Conservation (phyloP, 352 stramenopile species). For the Phytophthora europaea region DNA sequence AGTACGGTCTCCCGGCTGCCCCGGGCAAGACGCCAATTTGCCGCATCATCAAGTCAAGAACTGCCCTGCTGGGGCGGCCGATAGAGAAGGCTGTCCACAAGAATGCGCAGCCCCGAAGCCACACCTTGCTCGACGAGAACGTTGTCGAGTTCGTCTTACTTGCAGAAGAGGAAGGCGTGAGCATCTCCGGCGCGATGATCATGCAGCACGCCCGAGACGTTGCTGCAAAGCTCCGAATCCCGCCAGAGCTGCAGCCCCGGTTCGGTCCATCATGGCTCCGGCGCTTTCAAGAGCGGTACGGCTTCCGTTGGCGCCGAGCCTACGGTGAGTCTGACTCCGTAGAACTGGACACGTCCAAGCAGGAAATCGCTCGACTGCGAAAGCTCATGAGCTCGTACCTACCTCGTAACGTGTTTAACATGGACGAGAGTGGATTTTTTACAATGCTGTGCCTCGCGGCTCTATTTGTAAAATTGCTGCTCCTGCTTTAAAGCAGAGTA, state of each 20-base stretch:
- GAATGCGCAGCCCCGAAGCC: background rate
- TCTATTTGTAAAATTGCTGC: slow-evolving; percentile 1
- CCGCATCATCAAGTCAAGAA: background rate
- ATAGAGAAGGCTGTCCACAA: slow-evolving; percentile 3
- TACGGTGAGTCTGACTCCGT: background rate
- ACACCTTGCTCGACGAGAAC: slow-evolving; percentile 1
- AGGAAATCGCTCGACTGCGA: background rate
- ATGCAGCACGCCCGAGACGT: background rate
- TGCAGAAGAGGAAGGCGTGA: background rate
- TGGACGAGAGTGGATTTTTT: slow-evolving; percentile 4
- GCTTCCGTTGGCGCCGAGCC: background rate
- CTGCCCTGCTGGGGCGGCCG: background rate
- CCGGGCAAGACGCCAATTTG: background rate
- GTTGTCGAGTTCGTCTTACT: slow-evolving; percentile 13
- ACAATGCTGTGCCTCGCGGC: background rate
- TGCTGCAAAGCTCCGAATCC: slow-evolving; percentile 4
- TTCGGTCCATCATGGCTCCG: background rate
- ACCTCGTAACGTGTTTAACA: background rate
- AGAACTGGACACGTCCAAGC: background rate
- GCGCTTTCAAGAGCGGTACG: background rate
- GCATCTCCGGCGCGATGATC: slow-evolving; percentile 2
- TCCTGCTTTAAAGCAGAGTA: background rate
- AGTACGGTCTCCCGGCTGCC: slow-evolving; percentile 1
- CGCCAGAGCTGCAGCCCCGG: background rate
- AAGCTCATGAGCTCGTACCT: background rate